These are phyloP conservation scores for Harringtonia lauricola DNA, from an alignment of 2,329 filamentous ascomycete species.

Conservation along the genomic window DNA sequence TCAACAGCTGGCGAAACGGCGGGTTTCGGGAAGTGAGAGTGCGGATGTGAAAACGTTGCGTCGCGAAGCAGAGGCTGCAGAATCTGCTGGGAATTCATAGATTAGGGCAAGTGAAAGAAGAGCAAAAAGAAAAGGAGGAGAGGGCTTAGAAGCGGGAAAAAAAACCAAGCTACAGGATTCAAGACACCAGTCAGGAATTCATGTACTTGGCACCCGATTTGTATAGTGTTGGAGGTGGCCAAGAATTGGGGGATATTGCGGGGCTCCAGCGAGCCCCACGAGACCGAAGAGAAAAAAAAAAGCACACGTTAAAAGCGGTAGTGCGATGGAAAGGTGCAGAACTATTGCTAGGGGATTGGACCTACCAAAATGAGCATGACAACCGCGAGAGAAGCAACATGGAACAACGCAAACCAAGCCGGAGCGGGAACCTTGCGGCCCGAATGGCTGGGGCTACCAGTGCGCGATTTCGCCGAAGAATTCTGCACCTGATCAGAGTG, in stretches of 20 bases:
- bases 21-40: conserved; percentile 21
- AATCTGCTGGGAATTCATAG: conserved; percentile 4
- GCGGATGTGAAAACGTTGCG: conserved; percentile 35
- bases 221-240: not conserved
- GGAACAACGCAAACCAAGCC: conserved; percentile 14
- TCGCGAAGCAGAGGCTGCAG: conserved; percentile 39
- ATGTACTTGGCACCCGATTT: too few relatives aligned
- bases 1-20: conserved; percentile 32
- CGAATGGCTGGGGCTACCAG: conserved; percentile 8
- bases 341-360: not conserved
- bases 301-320: not conserved
- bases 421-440: conserved; percentile 10
- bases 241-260: conserved; percentile 2
- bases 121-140: not conserved
- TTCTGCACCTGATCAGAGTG: not conserved
- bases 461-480: conserved; percentile 11
- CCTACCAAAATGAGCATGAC: conserved; percentile 13
- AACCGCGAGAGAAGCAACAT: conserved; percentile 18
- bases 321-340: not conserved
- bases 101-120: not conserved
- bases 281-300: not conserved
- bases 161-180: too few relatives aligned
- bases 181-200: too few relatives aligned
- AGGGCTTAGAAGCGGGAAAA: not conserved
- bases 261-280: not conserved